These are phyloP conservation scores for Casuarina equisetifolia DNA, from an alignment of 306 rosid genomes.

Conservation along the genomic window DNA sequence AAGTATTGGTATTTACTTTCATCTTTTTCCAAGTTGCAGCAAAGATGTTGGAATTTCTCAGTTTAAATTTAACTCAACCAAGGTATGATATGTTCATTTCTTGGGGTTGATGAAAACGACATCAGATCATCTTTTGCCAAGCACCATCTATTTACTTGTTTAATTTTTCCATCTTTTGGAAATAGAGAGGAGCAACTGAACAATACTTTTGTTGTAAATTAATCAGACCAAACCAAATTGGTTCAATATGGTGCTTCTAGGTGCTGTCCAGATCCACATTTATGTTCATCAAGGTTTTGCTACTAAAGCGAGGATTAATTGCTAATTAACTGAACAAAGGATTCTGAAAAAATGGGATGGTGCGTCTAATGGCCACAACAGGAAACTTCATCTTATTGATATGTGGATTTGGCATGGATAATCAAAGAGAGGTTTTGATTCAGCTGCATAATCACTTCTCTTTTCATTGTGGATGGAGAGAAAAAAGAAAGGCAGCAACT, in stretches of 20 bases:
- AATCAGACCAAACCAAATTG: background rate
- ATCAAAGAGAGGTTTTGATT: background rate
- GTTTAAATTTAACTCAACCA: background rate
- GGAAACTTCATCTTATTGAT: background rate
- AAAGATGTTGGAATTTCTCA: background rate
- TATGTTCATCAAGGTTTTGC: background rate
- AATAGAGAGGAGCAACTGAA: background rate
- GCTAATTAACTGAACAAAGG: background rate
- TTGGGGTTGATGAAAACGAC: background rate
- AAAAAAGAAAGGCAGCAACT: background rate
- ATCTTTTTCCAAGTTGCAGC: background rate
- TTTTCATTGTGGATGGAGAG: background rate
- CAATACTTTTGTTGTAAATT: background rate
- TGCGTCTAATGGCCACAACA: background rate
- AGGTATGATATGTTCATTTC: background rate
- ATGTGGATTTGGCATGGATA: background rate
- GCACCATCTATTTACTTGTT: background rate
- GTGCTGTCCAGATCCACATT: background rate
- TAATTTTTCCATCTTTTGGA: background rate
- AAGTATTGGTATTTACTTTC: slow-evolving; percentile 7
- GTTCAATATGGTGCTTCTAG: background rate
- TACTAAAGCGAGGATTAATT: background rate
- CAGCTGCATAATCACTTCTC: background rate
- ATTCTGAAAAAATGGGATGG: background rate
- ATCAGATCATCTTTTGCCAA: background rate